phyloP scores from a whole-genome alignment of 164 flowering plant species.

The Chloranthus sessilifolius region DNA sequence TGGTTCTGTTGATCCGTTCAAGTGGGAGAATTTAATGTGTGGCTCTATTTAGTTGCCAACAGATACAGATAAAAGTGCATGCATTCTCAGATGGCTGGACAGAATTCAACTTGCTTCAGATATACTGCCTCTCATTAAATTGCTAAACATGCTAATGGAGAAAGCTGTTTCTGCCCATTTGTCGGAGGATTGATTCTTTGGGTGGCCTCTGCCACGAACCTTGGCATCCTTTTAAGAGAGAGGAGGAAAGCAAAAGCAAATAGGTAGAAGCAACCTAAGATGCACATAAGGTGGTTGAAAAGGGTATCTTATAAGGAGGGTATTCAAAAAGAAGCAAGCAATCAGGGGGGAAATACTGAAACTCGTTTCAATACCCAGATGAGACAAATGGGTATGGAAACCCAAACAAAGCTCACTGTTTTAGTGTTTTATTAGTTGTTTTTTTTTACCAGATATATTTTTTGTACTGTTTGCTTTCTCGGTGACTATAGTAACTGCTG shows the following conservation, averaged over 20 bases:
- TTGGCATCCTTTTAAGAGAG: background rate
- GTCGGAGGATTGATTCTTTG: background rate
- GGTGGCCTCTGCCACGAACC: background rate
- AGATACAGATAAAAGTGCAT: no score
- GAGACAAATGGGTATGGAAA: conserved; percentile 1
- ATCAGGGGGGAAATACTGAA: no score
- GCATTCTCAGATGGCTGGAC: no score
- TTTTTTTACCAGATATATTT: no score
- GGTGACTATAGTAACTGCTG: no score
- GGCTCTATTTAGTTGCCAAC: conserved; percentile 32
- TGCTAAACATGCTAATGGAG: background rate
- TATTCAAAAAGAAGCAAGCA: no score
- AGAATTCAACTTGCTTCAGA: background rate
- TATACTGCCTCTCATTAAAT: no score
- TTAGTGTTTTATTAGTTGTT: background rate
- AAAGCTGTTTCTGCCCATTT: conserved; percentile 1
- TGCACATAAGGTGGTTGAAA: background rate
- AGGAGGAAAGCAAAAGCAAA: background rate
- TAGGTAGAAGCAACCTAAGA: background rate
- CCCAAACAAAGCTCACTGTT: conserved; percentile 1
- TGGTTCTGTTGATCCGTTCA: conserved; percentile 49
- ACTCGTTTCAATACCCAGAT: conserved; percentile 4
- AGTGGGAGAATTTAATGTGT: conserved; percentile 59
- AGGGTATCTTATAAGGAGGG: background rate
- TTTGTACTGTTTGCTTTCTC: no score